Percentiles rank a stretch among this genome's conserved stretches.
These are phyloP conservation scores for Skeletonema menzelii DNA, from an alignment of 108 stramenopile genomes.

Conservation along the genomic window DNA sequence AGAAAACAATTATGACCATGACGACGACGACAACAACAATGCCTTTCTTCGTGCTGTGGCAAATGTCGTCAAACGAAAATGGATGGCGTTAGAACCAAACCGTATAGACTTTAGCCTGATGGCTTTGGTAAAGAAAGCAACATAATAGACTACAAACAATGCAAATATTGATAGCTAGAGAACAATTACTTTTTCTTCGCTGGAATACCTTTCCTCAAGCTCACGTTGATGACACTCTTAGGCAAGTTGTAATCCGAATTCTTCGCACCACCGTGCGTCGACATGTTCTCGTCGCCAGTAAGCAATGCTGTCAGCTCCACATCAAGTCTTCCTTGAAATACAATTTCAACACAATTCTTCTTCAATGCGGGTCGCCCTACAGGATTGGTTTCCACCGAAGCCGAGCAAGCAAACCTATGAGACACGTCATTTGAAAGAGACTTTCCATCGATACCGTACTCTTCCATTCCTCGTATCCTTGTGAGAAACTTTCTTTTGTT, in stretches of 20 bases:
- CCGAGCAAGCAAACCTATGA: constrained; percentile 72
- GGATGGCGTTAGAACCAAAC: constrained; percentile 1
- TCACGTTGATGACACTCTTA: constrained; percentile 54
- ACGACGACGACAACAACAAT: neutral
- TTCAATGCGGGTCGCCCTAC: constrained; percentile 62
- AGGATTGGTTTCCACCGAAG: constrained; percentile 53
- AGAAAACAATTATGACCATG: neutral
- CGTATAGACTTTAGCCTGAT: constrained; percentile 8
- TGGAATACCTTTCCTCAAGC: constrained; percentile 74
- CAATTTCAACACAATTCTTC: constrained; percentile 65
- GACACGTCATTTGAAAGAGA: constrained; percentile 59
- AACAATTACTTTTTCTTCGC: constrained; percentile 49
- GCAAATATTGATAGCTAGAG: neutral
- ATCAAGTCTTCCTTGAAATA: constrained; percentile 75
- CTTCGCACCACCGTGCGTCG: constrained; percentile 76
- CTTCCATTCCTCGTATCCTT: constrained; percentile 70
- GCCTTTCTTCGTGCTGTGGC: neutral
- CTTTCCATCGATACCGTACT: constrained; percentile 63
- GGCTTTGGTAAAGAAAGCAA: constrained; percentile 2
- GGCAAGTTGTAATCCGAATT: constrained; percentile 61
- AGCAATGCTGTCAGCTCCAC: constrained; percentile 76
- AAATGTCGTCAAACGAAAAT: neutral
- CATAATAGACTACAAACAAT: neutral
- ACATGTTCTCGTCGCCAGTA: constrained; percentile 65
- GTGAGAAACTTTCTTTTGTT: constrained; percentile 81